phyloP scores from a whole-genome alignment of 2,329 filamentous ascomycete species.

The Fusarium sp. region DNA sequence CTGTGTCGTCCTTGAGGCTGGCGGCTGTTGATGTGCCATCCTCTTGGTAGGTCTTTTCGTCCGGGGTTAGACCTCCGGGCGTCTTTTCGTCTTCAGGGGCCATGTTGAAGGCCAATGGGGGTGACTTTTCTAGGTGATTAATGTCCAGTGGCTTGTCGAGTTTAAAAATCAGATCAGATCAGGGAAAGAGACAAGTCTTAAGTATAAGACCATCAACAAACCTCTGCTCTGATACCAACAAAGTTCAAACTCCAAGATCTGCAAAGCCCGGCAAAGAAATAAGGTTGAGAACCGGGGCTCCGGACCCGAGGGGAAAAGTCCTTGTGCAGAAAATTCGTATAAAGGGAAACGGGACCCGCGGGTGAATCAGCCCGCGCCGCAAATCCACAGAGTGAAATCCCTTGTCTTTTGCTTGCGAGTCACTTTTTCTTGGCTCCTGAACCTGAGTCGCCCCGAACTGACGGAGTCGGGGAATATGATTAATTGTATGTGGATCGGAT shows the following conservation, averaged over 20 bases:
- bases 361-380: neutral
- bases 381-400: neutral
- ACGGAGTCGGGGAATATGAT: conserved; percentile 11
- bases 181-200: neutral
- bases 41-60: neutral
- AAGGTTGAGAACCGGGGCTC: neutral
- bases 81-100: neutral
- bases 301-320: neutral
- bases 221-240: neutral
- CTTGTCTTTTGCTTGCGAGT: neutral
- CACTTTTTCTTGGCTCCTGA: neutral
- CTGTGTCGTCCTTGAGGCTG: neutral
- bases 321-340: neutral
- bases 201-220: neutral
- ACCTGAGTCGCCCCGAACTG: conserved; percentile 1
- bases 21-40: conserved; percentile 10
- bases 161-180: neutral
- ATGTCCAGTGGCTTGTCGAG: neutral
- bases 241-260: neutral
- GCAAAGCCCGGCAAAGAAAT: neutral
- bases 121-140: neutral
- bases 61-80: neutral
- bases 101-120: neutral
- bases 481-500: neutral
- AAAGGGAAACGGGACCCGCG: neutral